Evolutionary conservation across 768 basidiomycete species (phyloP).

Genomic region (Tremella fuciformis): DNA sequence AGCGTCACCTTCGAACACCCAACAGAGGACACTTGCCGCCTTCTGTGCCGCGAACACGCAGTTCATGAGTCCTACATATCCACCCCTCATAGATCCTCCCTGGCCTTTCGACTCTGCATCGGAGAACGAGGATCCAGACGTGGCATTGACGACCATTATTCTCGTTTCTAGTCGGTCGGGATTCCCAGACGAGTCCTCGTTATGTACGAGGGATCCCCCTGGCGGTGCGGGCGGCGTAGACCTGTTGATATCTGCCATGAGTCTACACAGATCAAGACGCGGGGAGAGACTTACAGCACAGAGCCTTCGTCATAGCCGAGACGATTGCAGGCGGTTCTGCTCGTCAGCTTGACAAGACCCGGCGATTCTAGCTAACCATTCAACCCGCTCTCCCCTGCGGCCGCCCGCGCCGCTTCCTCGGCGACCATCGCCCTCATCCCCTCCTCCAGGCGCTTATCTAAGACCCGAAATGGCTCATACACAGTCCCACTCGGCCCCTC

Average conservation of each 20-base stretch:
- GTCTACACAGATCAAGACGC: slow-evolving; percentile 21
- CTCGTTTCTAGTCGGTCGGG: slow-evolving; percentile 56
- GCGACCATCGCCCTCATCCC: slow-evolving; percentile 66
- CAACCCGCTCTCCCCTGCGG: slow-evolving; percentile 56
- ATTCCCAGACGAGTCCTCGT: too few species aligned
- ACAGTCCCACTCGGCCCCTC: slow-evolving; percentile 59
- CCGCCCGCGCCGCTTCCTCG: slow-evolving; percentile 46
- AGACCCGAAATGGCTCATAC: slow-evolving; percentile 76
- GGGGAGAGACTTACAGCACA: slow-evolving; percentile 67
- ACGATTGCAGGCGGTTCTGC: slow-evolving; percentile 61
- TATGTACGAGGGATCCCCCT: too few species aligned
- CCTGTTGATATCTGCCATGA: slow-evolving; percentile 66
- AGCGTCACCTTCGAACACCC: not conserved
- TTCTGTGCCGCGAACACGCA: slow-evolving; percentile 99
- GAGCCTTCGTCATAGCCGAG: slow-evolving; percentile 81
- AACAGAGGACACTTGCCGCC: slow-evolving; percentile 59
- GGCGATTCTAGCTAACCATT: slow-evolving; percentile 24
- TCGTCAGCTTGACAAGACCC: not conserved
- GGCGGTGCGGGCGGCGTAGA: slow-evolving; percentile 14
- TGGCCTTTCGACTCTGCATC: slow-evolving; percentile 5
- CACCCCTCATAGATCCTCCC: slow-evolving; percentile 47
- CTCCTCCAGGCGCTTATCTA: slow-evolving; percentile 66
- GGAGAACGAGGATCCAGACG: slow-evolving; percentile 58
- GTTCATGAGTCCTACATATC: slow-evolving; percentile 99
- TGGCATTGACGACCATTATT: slow-evolving; percentile 80